Evolutionary conservation across 1,284 basidiomycete species (phyloP), one percentile per base, ranked within the genome.

Genomic region (Agroathelia rolfsii): DNA sequence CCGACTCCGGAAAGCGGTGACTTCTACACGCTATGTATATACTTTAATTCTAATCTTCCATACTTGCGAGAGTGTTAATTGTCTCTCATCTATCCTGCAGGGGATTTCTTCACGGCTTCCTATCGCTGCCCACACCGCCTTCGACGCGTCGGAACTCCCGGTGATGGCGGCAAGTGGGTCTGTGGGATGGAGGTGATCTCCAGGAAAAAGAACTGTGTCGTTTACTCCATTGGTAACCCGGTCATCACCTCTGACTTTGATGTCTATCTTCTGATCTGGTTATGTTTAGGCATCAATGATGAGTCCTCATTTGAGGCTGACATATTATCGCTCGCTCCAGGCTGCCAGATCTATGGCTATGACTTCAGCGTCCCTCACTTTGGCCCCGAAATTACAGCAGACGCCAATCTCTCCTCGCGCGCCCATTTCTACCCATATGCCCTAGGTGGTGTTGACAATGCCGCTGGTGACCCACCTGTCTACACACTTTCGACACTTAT

Each of bases 281-380:
- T 13, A 23, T 18, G 15, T 30, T 24, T 30, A 66, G 64, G 64
- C 13, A 43, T 70, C 39, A 71, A 69, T 31, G 55, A 53, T 47
- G 67, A 72, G 41, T 70, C 68, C 4, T 71, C 69, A n/a, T 71
- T 67, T 38, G 69, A 71, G 37, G 60, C 66, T 4, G 58, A 57
- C 14, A 36, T 72, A 21, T 53, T 72, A 39, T 51, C 55, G 24
- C 51, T 52, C 14, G 59, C 56, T 6, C 53, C 58, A 2, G 45
- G 48, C 5, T 69, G 68, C 37, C 45, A 69, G 35, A 44, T 63
- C n/a, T 72, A 58, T 46, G 69, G 70, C 22, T 72, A 72, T 42
- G 69, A 71, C 44, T 70, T 65, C 42, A 66, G 62, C 28, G 69
- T 71, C 17, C 56, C 3, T 24, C 29, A 64, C 53, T 71, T 68